phyloP scores from a whole-genome alignment of 139 green algal genomes.

The Chara braunii region DNA sequence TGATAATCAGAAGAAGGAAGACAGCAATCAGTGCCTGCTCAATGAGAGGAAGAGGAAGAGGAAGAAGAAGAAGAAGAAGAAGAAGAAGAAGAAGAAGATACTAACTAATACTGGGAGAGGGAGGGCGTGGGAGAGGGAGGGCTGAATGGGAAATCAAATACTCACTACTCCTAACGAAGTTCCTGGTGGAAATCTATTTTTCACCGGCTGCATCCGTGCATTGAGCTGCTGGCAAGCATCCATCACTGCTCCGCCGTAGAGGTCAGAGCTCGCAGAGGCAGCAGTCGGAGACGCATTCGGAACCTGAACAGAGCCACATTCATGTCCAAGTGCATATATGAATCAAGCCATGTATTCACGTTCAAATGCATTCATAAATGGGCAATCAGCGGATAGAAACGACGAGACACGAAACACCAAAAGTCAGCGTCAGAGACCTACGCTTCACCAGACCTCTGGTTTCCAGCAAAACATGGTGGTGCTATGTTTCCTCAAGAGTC shows the following conservation, averaged over 20 bases:
- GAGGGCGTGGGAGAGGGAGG: background rate
- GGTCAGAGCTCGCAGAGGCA: slow-evolving; percentile 76
- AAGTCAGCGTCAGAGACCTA: too few species aligned
- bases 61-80: background rate
- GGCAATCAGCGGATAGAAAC: too few species aligned
- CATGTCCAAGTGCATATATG: too few species aligned
- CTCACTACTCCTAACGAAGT: too few species aligned
- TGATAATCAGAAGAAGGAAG: background rate
- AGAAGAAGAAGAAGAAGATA: background rate
- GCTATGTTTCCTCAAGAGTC: too few species aligned
- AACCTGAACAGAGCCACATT: slow-evolving; percentile 57
- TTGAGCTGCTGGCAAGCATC: slow-evolving; percentile 84
- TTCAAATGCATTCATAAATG: too few species aligned
- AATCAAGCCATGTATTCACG: too few species aligned
- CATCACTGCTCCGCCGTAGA: slow-evolving; percentile 83
- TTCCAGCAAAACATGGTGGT: too few species aligned
- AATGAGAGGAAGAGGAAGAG: background rate
- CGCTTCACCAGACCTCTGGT: too few species aligned
- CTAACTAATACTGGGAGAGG: background rate
- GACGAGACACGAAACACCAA: too few species aligned
- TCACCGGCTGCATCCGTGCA: slow-evolving; percentile 59
- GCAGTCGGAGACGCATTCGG: slow-evolving; percentile 89
- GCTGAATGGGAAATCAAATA: too few species aligned
- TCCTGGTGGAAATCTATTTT: background rate
- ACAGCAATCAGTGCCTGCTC: background rate